phyloP scores from a whole-genome alignment of 2,329 filamentous ascomycete genomes.

The Microdochium trichocladiopsis region DNA sequence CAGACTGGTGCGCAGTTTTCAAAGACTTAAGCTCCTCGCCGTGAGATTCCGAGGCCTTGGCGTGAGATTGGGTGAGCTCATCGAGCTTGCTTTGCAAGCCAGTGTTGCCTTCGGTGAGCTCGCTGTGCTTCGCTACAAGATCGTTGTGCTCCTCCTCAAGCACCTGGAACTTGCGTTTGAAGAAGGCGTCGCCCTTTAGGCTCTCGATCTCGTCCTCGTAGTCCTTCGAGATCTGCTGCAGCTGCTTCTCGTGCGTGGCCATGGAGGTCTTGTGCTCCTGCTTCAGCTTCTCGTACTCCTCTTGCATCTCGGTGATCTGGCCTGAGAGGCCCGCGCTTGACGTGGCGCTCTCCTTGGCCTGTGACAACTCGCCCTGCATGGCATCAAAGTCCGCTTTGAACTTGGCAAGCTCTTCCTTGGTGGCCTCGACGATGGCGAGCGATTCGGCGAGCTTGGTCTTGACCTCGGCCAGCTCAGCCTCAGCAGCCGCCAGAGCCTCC shows the following conservation, averaged over 20 bases:
- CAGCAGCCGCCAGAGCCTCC: constrained; percentile 36
- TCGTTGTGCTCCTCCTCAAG: constrained; percentile 51
- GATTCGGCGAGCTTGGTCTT: constrained; percentile 27
- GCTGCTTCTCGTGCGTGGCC: constrained; percentile 48
- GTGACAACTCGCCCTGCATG: constrained; percentile 34
- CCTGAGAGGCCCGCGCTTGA: constrained; percentile 15
- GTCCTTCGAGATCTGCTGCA: constrained; percentile 51
- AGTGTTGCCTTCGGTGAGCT: constrained; percentile 47
- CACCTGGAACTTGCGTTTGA: constrained; percentile 56
- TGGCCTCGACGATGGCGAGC: constrained; percentile 14
- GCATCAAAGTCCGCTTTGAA: constrained; percentile 41
- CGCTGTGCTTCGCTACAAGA: constrained; percentile 22
- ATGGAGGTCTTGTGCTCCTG: constrained; percentile 31
- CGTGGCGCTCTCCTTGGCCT: constrained; percentile 39
- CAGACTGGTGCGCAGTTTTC: constrained; percentile 1
- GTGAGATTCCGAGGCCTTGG: constrained; percentile 9
- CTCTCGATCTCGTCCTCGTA: constrained; percentile 60
- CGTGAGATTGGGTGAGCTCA: constrained; percentile 14
- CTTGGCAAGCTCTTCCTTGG: constrained; percentile 36
- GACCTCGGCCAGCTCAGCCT: constrained; percentile 27
- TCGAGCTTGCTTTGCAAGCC: constrained; percentile 27
- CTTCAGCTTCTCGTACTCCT: constrained; percentile 39
- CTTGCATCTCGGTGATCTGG: constrained; percentile 17
- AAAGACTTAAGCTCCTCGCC: constrained; percentile 8
- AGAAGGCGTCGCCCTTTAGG: constrained; percentile 54